Evolutionary conservation across 495 filamentous ascomycete species (phyloP), one percentile per base, ranked within the genome.

Genomic region (Daldinia concentrica): DNA sequence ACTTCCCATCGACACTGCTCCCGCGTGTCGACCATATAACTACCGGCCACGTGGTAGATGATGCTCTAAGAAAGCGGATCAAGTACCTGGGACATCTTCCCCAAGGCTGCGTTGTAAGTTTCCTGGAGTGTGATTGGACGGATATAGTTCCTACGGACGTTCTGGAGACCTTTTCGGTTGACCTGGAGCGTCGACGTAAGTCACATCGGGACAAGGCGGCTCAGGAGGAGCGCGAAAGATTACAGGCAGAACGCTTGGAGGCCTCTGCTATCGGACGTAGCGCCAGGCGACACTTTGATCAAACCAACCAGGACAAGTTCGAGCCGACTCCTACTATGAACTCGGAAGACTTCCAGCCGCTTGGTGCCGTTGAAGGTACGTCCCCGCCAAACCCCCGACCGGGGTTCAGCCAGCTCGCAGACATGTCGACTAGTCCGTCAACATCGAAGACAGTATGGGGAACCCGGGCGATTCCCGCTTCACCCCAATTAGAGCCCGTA

Each of bases 101-200:
- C 0, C 88, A 93, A 60, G 95, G 95, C 2, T 98, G 95, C 79
- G 92, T 97, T 67, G 93, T 98, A 43, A 92, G 86, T 70, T 98
- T 98, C 74, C 82, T 99, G 0, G 95, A 98, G 79, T 99, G 95
- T 73, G 93, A 99, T 77, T 99, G 95, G 95, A 93, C 93, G 1
- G 95, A 97, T 70, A 88, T 94, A 15, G 93, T 99, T 17, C 81
- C 86, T 6, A 84, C 89, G 2, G 92, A 94, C 52, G 84, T 95
- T 9, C 82, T 99, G 15, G 87, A 87, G 17, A 82, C 83, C 2
- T 99, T 97, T 80, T 82, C 83, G 19, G 76, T 82, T 1, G 94
- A 98, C 72, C 92, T 94, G 43, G 92, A 94, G 68, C 87, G 89
- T 51, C 84, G 95, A 34, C 85, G 93, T 36, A 93, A 91, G 74